These are phyloP conservation scores for Zymoseptoria crescenta DNA, from an alignment of 2,329 filamentous ascomycete species.

Conservation along the genomic window DNA sequence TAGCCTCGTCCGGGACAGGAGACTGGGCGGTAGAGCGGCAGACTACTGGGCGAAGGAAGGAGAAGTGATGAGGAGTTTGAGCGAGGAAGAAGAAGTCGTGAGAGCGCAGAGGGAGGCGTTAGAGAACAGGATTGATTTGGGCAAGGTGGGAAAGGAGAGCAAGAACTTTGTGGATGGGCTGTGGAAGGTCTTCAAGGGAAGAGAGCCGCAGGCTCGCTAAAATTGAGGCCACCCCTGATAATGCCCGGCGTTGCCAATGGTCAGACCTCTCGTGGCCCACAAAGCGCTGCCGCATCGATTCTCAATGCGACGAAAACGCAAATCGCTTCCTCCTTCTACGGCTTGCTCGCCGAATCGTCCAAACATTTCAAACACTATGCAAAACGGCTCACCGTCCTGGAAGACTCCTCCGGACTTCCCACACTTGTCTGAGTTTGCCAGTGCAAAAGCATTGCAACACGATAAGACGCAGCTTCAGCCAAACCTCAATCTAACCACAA, in stretches of 20 bases:
- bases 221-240: neutral
- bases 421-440: too few species aligned
- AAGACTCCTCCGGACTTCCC: too few species aligned
- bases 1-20: constrained; percentile 65
- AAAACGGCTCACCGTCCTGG: too few species aligned
- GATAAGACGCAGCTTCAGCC: too few species aligned
- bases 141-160: constrained; percentile 54
- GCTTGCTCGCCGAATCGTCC: neutral
- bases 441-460: too few species aligned
- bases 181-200: neutral
- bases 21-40: constrained; percentile 57
- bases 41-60: constrained; percentile 78
- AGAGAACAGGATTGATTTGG: constrained; percentile 52
- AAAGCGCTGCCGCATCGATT: too few species aligned
- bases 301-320: neutral
- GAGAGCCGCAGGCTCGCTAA: neutral
- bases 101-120: constrained; percentile 63
- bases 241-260: neutral
- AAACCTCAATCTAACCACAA: neutral
- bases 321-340: neutral
- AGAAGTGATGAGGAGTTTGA: constrained; percentile 60
- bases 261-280: neutral
- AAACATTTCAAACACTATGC: too few species aligned
- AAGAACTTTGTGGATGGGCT: constrained; percentile 47
- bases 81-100: constrained; percentile 71